Base-by-base conservation (phyloP, 1,284 basidiomycete genomes). In the Apiotrichum veenhuisii region DNA sequence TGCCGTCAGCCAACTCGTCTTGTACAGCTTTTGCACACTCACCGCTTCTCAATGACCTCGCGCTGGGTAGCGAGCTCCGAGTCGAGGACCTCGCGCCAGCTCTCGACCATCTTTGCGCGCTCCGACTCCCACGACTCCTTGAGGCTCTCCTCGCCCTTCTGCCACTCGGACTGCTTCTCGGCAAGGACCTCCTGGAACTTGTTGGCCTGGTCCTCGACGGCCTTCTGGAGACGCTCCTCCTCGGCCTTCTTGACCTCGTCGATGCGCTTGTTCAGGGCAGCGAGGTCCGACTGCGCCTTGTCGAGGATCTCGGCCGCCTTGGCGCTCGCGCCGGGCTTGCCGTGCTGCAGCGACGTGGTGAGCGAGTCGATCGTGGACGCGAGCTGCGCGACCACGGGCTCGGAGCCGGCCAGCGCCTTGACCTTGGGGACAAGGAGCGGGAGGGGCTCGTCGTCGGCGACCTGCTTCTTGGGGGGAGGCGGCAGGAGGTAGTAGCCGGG, bases 361-460 rank as follows among this genome's bases (percentile, higher is more conserved):
- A 98, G 87, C 71, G 87, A 85, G 78, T 98, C 95, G 67, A 98
- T 98, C 43, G 92, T 95, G 15, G 85, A 83, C 5, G 94, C 95
- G 18, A 98, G 85, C 74, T 97, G 91, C 1, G 86, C 82, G 61
- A 98, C 88, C 69, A 97, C 86, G 18, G 95, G 94, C 71, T 83
- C 82, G 65, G 95, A 89, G 8, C 86, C 87, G 43, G 81, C 82
- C 51, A 93, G 81, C 54, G 87, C 86, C 54, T 85, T 83, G 55
- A 98, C 84, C 37, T 84, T 82, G 5, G 93, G 90, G 0, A 90
- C 87, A 59, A 98, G 81, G 44, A 89, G 83, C 41, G 93, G 91
- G 14, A 95, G 81, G 61, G 61, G 56, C 59, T 56, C 62, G 23
- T 53, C 59, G 38, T 61, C 65, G 23, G 60, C 45, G n/a, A 46